Percentiles rank a stretch among this genome's conserved stretches.
These are phyloP conservation scores for Suhomyces chickasaworum DNA, from an alignment of 1,139 yeast species.

Conservation along the genomic window DNA sequence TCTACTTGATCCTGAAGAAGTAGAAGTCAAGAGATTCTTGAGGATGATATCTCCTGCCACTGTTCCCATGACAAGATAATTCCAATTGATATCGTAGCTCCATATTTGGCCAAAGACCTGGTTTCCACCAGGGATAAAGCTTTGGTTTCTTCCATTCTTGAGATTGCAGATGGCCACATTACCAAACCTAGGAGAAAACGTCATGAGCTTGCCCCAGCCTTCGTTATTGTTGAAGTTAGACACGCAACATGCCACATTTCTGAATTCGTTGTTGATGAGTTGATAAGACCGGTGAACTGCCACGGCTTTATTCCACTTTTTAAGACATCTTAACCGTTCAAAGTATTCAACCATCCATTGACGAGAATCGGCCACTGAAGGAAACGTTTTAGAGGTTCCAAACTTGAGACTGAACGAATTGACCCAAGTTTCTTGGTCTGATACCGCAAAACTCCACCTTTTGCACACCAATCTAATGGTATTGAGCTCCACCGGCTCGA, in stretches of 20 bases:
- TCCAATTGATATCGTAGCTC: constrained; percentile 37
- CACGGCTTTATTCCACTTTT: constrained; percentile 56
- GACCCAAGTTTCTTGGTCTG: constrained; percentile 64
- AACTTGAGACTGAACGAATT: constrained; percentile 52
- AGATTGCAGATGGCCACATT: constrained; percentile 42
- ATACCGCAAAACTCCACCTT: constrained; percentile 52
- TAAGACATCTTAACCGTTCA: constrained; percentile 42
- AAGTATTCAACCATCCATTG: constrained; percentile 60
- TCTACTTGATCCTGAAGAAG: constrained; percentile 31
- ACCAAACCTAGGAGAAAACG: constrained; percentile 37
- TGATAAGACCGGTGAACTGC: constrained; percentile 35
- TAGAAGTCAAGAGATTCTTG: constrained; percentile 38
- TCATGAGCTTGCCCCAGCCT: constrained; percentile 37
- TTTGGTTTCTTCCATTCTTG: constrained; percentile 43
- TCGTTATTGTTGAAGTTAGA: constrained; percentile 44
- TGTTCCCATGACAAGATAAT: constrained; percentile 35
- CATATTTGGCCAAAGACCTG: constrained; percentile 23
- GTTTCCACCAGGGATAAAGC: constrained; percentile 44
- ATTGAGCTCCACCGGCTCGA: constrained; percentile 57
- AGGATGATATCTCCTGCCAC: constrained; percentile 32
- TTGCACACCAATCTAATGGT: constrained; percentile 55
- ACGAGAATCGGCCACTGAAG: constrained; percentile 56
- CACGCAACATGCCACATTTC: constrained; percentile 31
- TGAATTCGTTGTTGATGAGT: constrained; percentile 29
- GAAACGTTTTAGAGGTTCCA: constrained; percentile 47